A percentile compares a stretch with the other conserved stretches of the same genome.
Evolutionary conservation across 2,329 filamentous ascomycete species (phyloP).

Genomic region (Fonsecaea nubica): DNA sequence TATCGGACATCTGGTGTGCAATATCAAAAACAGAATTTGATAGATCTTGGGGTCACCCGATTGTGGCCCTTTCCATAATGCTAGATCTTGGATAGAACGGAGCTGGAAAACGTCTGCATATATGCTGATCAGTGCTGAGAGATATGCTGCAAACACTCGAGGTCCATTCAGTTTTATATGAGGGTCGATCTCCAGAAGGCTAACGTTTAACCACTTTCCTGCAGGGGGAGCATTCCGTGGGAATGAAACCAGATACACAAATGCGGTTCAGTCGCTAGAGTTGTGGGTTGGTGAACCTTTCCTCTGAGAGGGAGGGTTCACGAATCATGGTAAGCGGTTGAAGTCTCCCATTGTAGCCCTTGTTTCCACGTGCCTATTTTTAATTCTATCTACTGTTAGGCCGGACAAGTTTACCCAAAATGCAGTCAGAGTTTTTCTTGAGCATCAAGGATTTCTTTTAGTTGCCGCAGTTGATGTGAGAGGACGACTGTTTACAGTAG

Average conservation of each 20-base stretch:
- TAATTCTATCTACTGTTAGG: neutral
- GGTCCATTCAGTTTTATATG: neutral
- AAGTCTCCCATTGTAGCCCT: neutral
- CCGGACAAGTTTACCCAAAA: neutral
- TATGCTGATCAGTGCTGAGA: slow-evolving; percentile 5
- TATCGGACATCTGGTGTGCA: neutral
- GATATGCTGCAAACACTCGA: neutral
- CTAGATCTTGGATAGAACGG: slow-evolving; percentile 4
- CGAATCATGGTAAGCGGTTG: neutral
- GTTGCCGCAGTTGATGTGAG: neutral
- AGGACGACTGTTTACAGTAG: neutral
- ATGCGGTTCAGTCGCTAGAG: neutral
- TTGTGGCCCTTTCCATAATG: neutral
- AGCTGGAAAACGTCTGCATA: slow-evolving; percentile 1
- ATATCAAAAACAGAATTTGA: neutral
- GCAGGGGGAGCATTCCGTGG: too few relatives aligned
- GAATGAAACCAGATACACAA: neutral
- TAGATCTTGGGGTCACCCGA: neutral
- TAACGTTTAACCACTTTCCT: neutral
- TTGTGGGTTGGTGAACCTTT: neutral
- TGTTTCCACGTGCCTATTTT: neutral
- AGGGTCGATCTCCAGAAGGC: neutral
- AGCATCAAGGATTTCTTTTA: neutral
- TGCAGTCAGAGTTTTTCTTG: neutral
- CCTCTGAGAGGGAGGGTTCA: neutral